Evolutionary conservation across 169 alveolate species (phyloP), one percentile per base, ranked within the genome.

Genomic region (Cyclospora cayetanensis): DNA sequence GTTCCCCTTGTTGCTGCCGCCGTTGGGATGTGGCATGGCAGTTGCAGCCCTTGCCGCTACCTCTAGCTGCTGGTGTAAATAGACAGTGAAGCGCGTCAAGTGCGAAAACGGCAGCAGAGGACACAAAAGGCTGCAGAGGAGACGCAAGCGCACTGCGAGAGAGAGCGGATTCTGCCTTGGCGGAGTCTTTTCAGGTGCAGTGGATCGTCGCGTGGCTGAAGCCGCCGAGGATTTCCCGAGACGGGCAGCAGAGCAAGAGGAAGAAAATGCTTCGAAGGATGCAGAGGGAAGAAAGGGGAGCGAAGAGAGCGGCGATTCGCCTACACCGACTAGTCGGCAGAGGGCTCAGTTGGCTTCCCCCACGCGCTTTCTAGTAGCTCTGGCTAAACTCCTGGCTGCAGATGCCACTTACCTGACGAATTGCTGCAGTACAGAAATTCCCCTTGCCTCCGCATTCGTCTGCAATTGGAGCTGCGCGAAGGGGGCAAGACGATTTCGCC

Each of bases 1-100:
- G 63, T 39, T 18, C 22, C 86, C 34, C 29, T 22, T 55, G 76
- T 18, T 22, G 65, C 86, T 74, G 86, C 86, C 63, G 65, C 60
- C 18, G 86, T 39, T 74, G 86, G 35, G 34, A 29, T 63, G 34
- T 12, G 72, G 31, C 72, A 22, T 27, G 72, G 72, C 72, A 60
- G 34, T 27, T 27, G 72, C 31, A 60, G 72, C 72, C 5, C 34
- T 29, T 15, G 70, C 70, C 4, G 70, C 70, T 15, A 29, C n/a
- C 29, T 55, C 34, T 9, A 55, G 70, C 70, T 55, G 70, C 70
- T 55, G 70, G 31, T 22, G 70, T 22, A 55, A 22, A 22, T 55
- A 55, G 34, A 22, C 70, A 9, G 29, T 22, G 27, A 55, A 55
- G 31, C 9, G 70, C 11, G 70, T 11, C 70, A 55, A 15, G 70